Base-by-base conservation (phyloP, 2,329 filamentous ascomycete species). In the Sarocladiaceae sp. region DNA sequence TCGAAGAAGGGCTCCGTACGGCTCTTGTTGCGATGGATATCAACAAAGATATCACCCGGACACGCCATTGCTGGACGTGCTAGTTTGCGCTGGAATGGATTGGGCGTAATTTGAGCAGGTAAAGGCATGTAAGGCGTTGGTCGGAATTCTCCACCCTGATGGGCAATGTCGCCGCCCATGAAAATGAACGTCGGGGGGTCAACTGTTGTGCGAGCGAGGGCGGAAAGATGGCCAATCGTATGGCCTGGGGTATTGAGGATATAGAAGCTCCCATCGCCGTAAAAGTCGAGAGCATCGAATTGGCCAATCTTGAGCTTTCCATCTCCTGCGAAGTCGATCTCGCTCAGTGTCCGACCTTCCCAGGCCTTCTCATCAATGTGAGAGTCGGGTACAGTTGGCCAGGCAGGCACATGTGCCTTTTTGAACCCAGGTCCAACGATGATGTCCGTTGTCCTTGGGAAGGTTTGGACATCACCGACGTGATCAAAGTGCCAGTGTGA, bases 111-210 rank as follows among this genome's bases (percentile, higher is more conserved):
- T 1, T 47, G 46, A 2, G 59, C 51, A 1, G 71, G 71, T 2
- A 73, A 40, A 1, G 67, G 66, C 0, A 66, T 52, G 53, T 66
- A 63, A 36, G 55, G 46, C 0, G 66, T 68, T 0, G 71, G 71
- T 1, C 71, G 59, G 13, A 72, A 60, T 31, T 64, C 60, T 18
- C 71, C 70, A 2, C 62, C 63, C 36, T 68, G 69, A 55, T 76
- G 73, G 12, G 67, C 73, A n/a, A 67, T 57, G 53, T 77, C 74
- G 2, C 66, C 74, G 0, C 71, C 72, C 52, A 74, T 60, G 10
- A 75, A 62, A 5, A 75, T 53, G 52, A 73, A 75, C 0, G 69
- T 70, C 23, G 64, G 59, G 0, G 66, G 59, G 18, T 52, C 50
- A 0, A 50, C 50, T 0, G 65, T 70, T 0, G 69, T 69, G 10